Evolutionary conservation across 306 rosid species (phyloP).

Genomic region (Trifolium repens): DNA sequence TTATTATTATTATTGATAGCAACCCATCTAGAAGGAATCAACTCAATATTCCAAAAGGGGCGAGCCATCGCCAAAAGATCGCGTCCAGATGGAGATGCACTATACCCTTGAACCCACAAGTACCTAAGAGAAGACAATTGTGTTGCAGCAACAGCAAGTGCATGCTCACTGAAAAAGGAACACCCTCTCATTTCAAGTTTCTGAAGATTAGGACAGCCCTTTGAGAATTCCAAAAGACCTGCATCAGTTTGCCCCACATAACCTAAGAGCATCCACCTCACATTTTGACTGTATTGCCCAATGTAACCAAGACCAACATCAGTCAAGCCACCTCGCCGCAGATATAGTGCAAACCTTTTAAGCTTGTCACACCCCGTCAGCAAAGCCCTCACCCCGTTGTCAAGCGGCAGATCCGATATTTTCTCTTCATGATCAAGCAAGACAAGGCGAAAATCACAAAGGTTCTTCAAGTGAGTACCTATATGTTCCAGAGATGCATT

Average conservation of each 20-base stretch:
- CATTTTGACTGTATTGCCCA: slow-evolving; percentile 73
- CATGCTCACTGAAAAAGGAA: slow-evolving; percentile 73
- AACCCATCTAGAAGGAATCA: slow-evolving; percentile 72
- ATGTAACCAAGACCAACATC: slow-evolving; percentile 80
- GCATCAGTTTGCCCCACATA: slow-evolving; percentile 79
- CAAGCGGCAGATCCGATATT: slow-evolving; percentile 84
- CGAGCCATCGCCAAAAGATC: slow-evolving; percentile 86
- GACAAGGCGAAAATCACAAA: slow-evolving; percentile 85
- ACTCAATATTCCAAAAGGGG: slow-evolving; percentile 90
- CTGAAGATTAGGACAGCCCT: slow-evolving; percentile 88
- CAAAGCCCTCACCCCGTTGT: slow-evolving; percentile 81
- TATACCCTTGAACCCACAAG: slow-evolving; percentile 94
- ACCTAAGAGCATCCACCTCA: slow-evolving; percentile 97
- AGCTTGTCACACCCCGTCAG: slow-evolving; percentile 83
- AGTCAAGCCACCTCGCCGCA: slow-evolving; percentile 79
- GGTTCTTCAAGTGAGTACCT: slow-evolving; percentile 73
- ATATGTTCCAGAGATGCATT: slow-evolving; percentile 73
- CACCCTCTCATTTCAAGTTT: slow-evolving; percentile 95
- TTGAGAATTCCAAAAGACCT: slow-evolving; percentile 77
- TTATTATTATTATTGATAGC: not conserved
- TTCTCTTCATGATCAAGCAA: slow-evolving; percentile 70
- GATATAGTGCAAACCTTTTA: slow-evolving; percentile 82
- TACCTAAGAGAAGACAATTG: slow-evolving; percentile 77
- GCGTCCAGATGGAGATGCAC: slow-evolving; percentile 59
- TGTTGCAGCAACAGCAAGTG: slow-evolving; percentile 74